These are phyloP conservation scores for Hippophae gyantsensis DNA, from an alignment of 306 rosid species.

Conservation along the genomic window DNA sequence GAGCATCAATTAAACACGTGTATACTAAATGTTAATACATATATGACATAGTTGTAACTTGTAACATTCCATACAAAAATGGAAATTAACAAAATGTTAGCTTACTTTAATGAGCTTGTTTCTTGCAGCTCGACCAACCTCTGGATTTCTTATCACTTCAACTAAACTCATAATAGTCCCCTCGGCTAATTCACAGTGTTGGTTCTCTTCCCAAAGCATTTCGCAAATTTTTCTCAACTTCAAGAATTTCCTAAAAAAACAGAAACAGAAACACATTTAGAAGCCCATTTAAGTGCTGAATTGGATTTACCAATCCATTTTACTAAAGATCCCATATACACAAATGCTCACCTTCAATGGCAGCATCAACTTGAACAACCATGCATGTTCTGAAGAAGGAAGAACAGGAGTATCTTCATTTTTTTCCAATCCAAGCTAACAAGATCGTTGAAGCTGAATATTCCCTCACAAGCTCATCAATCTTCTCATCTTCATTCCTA, in stretches of 20 bases:
- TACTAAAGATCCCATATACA: neutral
- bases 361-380: constrained; percentile 82
- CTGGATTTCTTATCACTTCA: constrained; percentile 53
- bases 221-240: constrained; percentile 52
- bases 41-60: neutral
- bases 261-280: too few relatives aligned
- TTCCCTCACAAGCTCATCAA: constrained; percentile 61
- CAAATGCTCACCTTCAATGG: constrained; percentile 66
- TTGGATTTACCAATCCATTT: too few relatives aligned
- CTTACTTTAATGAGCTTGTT: constrained; percentile 86
- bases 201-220: constrained; percentile 53
- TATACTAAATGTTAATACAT: too few relatives aligned
- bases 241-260: constrained; percentile 40
- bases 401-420: constrained; percentile 87
- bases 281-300: too few relatives aligned
- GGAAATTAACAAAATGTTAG: neutral
- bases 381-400: constrained; percentile 74
- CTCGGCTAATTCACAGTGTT: constrained; percentile 53
- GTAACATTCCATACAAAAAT: neutral
- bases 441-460: constrained; percentile 60
- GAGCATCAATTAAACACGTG: too few relatives aligned
- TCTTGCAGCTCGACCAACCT: constrained; percentile 81
- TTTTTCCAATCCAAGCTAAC: constrained; percentile 83
- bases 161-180: constrained; percentile 40
- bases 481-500: constrained; percentile 34